Percentiles rank a stretch among this genome's conserved stretches.
Conservation (phyloP, 208 protist genomes). For the Trypanosomatidae sp. region DNA sequence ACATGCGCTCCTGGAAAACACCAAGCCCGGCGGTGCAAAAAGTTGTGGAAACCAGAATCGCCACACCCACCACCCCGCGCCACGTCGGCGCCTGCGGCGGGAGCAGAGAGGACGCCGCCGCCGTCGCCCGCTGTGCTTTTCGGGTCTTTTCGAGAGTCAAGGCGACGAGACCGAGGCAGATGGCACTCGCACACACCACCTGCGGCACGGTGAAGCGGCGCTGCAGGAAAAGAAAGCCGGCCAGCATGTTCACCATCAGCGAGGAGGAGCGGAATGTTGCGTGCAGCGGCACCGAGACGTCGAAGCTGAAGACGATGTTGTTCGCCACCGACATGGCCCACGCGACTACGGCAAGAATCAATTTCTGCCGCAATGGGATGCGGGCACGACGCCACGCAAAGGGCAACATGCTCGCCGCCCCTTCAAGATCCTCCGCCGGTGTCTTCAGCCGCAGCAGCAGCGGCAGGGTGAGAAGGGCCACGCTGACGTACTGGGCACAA, state of each 20-base stretch:
- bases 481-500: constrained; percentile 43
- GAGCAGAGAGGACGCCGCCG: not conserved
- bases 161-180: constrained; percentile 38
- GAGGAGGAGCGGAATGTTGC: constrained; percentile 51
- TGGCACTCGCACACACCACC: constrained; percentile 34
- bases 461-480: constrained; percentile 39
- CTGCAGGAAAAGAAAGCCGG: constrained; percentile 33
- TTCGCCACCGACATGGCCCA: constrained; percentile 47
- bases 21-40: constrained; percentile 30
- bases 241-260: constrained; percentile 55
- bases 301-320: constrained; percentile 44
- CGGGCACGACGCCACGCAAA: constrained; percentile 25
- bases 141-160: constrained; percentile 40
- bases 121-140: not conserved
- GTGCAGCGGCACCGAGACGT: constrained; percentile 53
- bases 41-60: constrained; percentile 34
- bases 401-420: constrained; percentile 13
- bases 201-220: constrained; percentile 42
- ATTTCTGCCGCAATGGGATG: constrained; percentile 25
- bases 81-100: constrained; percentile 32
- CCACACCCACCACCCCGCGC: constrained; percentile 29
- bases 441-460: constrained; percentile 21
- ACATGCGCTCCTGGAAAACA: constrained; percentile 60
- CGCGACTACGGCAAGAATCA: constrained; percentile 24
- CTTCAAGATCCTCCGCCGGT: constrained; percentile 1